Base-by-base conservation (phyloP, 176 grass and related monocot genomes). In the Olyra latifolia region DNA sequence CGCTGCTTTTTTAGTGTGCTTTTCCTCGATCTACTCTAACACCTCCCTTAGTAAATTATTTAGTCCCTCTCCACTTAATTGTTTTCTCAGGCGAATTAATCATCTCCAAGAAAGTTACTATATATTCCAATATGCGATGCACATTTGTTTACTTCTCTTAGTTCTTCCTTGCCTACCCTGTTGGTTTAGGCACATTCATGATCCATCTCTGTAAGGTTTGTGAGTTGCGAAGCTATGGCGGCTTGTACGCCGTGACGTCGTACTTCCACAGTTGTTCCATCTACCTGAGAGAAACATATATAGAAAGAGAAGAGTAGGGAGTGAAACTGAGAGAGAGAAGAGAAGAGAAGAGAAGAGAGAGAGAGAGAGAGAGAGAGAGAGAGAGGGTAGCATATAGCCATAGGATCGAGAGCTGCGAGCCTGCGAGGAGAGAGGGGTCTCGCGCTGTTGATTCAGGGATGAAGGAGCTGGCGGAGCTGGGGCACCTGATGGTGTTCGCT, bases 401-500 rank as follows among this genome's bases (percentile, higher is more conserved):
- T 8, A 67, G 41, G 30, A n/a, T n/a, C n/a, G n/a, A 71, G 74
- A 71, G 73, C 0, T 17, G 22, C 1, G 28, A n/a, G 6, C 5
- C 6, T 4, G n/a, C 10, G 17, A 27, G 41, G 17, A 35, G 59
- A 61, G 24, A n/a, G n/a, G n/a, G n/a, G n/a, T n/a, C n/a, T n/a
- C n/a, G n/a, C n/a, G n/a, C n/a, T n/a, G n/a, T n/a, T 12, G 19
- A 50, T 0, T 10, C 1, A 55, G 63, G 20, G 22, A 93, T 83
- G 88, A 75, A 81, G 80, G 76, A 81, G 9, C 4, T 68, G 6
- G 27, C 27, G 24, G 88, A 39, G 58, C 50, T 94, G 54, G 61
- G 71, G 25, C 92, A 94, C 80, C 64, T 94, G 52, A 82, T 91
- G 62, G 86, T 91, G 24, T 94, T 90, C 76, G 66, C 80, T 17